A percentile compares a stretch with the other conserved stretches of the same genome.
These are phyloP conservation scores for Ophiocordyceps camponoti-leonardi DNA, from an alignment of 2,329 filamentous ascomycete genomes.

Conservation along the genomic window DNA sequence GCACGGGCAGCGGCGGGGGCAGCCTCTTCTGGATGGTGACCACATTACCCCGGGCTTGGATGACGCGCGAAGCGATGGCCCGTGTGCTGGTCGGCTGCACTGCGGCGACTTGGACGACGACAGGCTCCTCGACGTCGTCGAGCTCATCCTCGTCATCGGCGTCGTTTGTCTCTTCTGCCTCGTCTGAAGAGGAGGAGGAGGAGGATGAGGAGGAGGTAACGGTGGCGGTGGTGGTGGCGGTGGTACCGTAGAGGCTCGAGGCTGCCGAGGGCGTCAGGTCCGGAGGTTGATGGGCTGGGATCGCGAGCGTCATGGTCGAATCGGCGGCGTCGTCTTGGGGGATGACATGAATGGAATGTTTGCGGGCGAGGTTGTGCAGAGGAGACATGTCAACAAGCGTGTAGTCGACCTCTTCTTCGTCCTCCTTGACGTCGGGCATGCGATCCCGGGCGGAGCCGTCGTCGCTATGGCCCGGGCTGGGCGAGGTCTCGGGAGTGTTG, in stretches of 20 bases:
- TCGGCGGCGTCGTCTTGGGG: not conserved
- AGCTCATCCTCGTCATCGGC: constrained; percentile 27
- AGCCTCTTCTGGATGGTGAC: constrained; percentile 72
- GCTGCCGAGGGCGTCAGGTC: not conserved
- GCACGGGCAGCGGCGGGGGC: constrained; percentile 58
- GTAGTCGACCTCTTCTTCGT: constrained; percentile 38
- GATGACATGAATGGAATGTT: constrained; percentile 15
- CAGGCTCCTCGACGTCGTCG: constrained; percentile 40
- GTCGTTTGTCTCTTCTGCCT: constrained; percentile 9
- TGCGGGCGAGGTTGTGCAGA: constrained; percentile 25
- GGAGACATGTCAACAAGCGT: constrained; percentile 38
- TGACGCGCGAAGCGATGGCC: constrained; percentile 45
- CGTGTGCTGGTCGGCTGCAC: constrained; percentile 36
- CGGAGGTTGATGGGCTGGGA: not conserved
- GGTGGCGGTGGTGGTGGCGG: no score
- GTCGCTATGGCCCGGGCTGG: constrained; percentile 35
- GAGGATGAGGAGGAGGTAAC: not conserved
- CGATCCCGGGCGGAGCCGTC: constrained; percentile 27
- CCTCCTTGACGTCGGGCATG: constrained; percentile 8
- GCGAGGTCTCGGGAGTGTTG: constrained; percentile 35
- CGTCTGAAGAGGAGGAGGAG: constrained; percentile 1
- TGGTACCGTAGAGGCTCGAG: constrained; percentile 9
- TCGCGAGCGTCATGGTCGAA: not conserved
- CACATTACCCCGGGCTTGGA: constrained; percentile 58
- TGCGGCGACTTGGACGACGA: constrained; percentile 51